Evolutionary conservation across 2,329 filamentous ascomycete genomes (phyloP).

Genomic region (Chaetomium sp.): DNA sequence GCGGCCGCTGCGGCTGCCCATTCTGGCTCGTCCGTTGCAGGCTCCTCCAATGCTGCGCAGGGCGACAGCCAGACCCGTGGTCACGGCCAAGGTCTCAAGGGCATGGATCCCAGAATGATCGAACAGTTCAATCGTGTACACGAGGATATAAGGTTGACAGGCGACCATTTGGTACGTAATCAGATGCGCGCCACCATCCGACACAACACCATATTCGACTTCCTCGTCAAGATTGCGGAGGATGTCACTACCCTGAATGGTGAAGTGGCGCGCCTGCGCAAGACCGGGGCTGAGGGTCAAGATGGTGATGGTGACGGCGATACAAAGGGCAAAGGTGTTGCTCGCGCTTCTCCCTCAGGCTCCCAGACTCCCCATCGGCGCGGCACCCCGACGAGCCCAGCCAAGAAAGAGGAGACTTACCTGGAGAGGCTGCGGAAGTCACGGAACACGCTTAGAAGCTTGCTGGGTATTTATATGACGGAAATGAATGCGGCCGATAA

Average conservation of each 20-base stretch:
- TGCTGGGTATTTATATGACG: conserved; percentile 9
- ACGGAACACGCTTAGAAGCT: conserved; percentile 18
- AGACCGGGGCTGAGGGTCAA: not conserved
- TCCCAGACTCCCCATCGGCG: too few species aligned
- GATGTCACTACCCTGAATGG: conserved; percentile 9
- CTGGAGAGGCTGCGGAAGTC: not conserved
- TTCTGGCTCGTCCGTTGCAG: not conserved
- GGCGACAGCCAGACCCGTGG: not conserved
- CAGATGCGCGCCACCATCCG: conserved; percentile 13
- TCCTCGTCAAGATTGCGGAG: conserved; percentile 15
- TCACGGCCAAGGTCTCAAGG: too few species aligned
- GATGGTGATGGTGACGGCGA: not conserved
- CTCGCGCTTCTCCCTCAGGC: not conserved
- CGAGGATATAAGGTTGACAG: conserved; percentile 5
- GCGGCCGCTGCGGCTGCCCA: not conserved
- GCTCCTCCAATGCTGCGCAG: not conserved
- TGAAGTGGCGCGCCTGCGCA: not conserved
- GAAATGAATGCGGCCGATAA: conserved; percentile 16
- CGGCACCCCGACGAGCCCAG: too few species aligned
- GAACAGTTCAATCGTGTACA: not conserved
- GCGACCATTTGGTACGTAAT: conserved; percentile 9
- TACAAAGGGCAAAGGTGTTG: not conserved
- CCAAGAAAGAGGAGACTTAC: too few species aligned
- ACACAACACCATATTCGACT: conserved; percentile 19
- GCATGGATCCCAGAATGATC: not conserved